Percentiles rank a stretch among this genome's conserved stretches.
Evolutionary conservation across 371 early-diverging fungal species (phyloP).

Genomic region (Syncephalastrum monosporum): DNA sequence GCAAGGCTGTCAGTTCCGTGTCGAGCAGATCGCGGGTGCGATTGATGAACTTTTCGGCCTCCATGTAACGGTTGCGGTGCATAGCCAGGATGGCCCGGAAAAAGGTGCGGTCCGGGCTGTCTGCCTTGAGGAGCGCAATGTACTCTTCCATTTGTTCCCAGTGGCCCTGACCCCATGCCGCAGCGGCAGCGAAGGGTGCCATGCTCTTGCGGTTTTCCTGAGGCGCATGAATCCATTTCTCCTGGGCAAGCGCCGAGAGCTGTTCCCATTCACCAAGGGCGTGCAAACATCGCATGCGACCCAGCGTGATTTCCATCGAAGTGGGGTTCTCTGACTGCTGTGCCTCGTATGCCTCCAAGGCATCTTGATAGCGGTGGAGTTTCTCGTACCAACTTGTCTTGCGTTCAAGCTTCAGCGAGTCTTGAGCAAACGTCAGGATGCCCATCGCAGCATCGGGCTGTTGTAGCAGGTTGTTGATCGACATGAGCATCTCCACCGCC

Average conservation of each 20-base stretch:
- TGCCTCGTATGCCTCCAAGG: conserved; percentile 83
- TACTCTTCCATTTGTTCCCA: conserved; percentile 94
- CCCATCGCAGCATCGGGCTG: conserved; percentile 97
- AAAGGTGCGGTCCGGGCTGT: conserved; percentile 71
- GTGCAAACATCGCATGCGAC: conserved; percentile 93
- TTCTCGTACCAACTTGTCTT: conserved; percentile 96
- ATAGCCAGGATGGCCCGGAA: conserved; percentile 88
- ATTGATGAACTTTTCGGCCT: conserved; percentile 78
- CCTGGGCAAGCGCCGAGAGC: conserved; percentile 77
- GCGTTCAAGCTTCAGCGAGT: conserved; percentile 82
- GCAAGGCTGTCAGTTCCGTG: conserved; percentile 84
- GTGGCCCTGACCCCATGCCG: conserved; percentile 93
- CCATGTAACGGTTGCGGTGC: conserved; percentile 77
- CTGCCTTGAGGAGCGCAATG: conserved; percentile 76
- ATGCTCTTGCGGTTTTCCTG: conserved; percentile 61
- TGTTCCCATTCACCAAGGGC: conserved; percentile 94
- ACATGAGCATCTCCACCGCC: conserved; percentile 91
- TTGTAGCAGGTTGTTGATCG: conserved; percentile 93
- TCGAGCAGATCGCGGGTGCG: conserved; percentile 87
- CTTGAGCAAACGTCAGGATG: conserved; percentile 88
- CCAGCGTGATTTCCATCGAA: conserved; percentile 74
- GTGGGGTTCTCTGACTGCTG: conserved; percentile 79
- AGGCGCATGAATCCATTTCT: conserved; percentile 75
- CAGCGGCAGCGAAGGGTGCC: conserved; percentile 90
- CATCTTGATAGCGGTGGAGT: conserved; percentile 94